Conservation (phyloP, 441 rosid species). For the Croton laevigatus region DNA sequence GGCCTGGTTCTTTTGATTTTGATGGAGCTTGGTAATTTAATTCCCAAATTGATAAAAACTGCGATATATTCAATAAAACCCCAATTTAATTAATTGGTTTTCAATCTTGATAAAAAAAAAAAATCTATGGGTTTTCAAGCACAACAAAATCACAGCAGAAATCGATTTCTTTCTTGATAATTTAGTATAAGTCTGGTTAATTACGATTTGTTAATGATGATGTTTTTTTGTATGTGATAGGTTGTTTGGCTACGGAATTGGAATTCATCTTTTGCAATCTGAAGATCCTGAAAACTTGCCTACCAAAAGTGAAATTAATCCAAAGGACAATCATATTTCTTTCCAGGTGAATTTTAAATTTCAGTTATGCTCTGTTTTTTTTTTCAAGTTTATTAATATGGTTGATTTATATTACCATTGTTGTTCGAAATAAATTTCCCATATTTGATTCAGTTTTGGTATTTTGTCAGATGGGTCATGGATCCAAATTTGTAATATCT, state of each 20-base stretch:
- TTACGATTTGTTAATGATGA: neutral
- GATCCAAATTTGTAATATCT: neutral
- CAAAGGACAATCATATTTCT: conserved; percentile 90
- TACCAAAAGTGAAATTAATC: conserved; percentile 65
- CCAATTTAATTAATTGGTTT: neutral
- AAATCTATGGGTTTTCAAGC: neutral
- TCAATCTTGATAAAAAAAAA: neutral
- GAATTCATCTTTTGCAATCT: conserved; percentile 75
- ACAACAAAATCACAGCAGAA: too few species aligned
- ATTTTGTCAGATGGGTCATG: neutral
- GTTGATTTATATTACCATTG: neutral
- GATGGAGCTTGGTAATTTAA: conserved; percentile 42
- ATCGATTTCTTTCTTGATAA: neutral
- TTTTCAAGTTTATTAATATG: too few species aligned
- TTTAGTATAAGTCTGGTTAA: neutral
- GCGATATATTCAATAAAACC: neutral
- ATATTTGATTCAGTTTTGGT: neutral
- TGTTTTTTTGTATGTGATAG: conserved; percentile 23
- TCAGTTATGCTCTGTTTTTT: neutral
- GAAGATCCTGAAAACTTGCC: conserved; percentile 56
- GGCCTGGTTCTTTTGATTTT: conserved; percentile 83
- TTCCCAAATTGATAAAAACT: neutral
- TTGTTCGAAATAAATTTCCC: too few species aligned
- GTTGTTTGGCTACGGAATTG: conserved; percentile 81
- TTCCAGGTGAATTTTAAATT: conserved; percentile 56